Percentiles rank a stretch among this genome's conserved stretches.
Conservation (phyloP, 352 stramenopile genomes). For the Peronosclerospora sorghi region DNA sequence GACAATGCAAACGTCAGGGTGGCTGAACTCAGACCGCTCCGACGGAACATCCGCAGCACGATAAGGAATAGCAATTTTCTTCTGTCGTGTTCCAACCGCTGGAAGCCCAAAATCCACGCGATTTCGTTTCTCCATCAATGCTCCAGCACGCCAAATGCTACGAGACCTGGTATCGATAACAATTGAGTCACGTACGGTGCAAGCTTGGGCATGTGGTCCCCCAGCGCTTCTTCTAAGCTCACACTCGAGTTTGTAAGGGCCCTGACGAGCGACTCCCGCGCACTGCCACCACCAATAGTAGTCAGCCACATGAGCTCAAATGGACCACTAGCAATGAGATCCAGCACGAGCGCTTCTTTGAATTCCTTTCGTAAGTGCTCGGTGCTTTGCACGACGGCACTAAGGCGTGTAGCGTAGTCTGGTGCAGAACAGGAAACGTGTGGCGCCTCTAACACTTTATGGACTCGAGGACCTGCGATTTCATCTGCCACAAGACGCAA, state of each 20-base stretch:
- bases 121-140: conserved; percentile 80
- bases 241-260: conserved; percentile 24
- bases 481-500: conserved; percentile 16
- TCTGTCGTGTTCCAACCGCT: conserved; percentile 23
- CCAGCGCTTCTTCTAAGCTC: conserved; percentile 16
- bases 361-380: conserved; percentile 11
- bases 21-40: no score
- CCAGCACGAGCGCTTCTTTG: conserved; percentile 32
- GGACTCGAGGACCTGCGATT: conserved; percentile 5
- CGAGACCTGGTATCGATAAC: conserved; percentile 55
- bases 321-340: no score
- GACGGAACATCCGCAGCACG: no score
- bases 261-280: conserved; percentile 11
- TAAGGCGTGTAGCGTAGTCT: conserved; percentile 29
- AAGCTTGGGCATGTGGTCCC: conserved; percentile 7
- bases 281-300: conserved; percentile 10
- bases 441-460: conserved; percentile 26
- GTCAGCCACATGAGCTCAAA: conserved; percentile 62
- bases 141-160: conserved; percentile 68
- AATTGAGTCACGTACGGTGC: conserved; percentile 24
- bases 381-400: conserved; percentile 10
- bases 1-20: conserved; percentile 62
- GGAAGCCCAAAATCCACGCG: conserved; percentile 73
- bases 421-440: conserved; percentile 24
- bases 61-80: conserved; percentile 81